Evolutionary conservation across 2,329 filamentous ascomycete species (phyloP), one percentile per base, ranked within the genome.

Genomic region (Ophiostoma ips): DNA sequence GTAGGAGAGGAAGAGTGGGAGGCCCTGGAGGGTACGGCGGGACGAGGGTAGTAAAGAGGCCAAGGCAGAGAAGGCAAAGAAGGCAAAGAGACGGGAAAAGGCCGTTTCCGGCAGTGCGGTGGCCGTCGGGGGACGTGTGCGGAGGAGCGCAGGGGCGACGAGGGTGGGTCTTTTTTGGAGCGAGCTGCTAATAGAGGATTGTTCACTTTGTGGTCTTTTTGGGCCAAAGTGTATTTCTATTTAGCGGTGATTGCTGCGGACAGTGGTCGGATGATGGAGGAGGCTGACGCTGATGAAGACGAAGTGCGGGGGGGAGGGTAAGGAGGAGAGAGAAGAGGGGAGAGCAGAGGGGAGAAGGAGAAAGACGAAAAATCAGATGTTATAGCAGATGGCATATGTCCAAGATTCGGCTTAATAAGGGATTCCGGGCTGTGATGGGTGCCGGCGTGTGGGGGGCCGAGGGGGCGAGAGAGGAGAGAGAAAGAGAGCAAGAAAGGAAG

Each of bases 31-130:
- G 16, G 19, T 13, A 28, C 38, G 16, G 35, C 16, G 35, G n/a
- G 35, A 37, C 19, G 33, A 2, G 38, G 21, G 38, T 51, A 38
- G 45, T 21, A 33, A 51, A 44, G 33, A 34, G 13, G 21, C 5
- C 6, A 7, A 6, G 6, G 11, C 6, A 6, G 6, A 31, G 11
- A 11, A 31, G 21, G 6, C 21, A 12, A 11, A 41, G 16, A 38
- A 38, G n/a, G 9, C 11, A 28, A n/a, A 34, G 33, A 34, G 13
- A 34, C 4, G 13, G 24, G n/a, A n/a, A n/a, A n/a, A 43, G 21
- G 40, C 40, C 40, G 50, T 40, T 51, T 49, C 46, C 50, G 46
- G 50, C 11, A 40, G 46, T 45, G 41, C 46, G 46, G 30, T 48
- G 45, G 15, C 24, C 15, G 31, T 21, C 38, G 16, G 45, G 28